Base-by-base conservation (phyloP, 257 asterid species). In the Ocimum tenuiflorum region DNA sequence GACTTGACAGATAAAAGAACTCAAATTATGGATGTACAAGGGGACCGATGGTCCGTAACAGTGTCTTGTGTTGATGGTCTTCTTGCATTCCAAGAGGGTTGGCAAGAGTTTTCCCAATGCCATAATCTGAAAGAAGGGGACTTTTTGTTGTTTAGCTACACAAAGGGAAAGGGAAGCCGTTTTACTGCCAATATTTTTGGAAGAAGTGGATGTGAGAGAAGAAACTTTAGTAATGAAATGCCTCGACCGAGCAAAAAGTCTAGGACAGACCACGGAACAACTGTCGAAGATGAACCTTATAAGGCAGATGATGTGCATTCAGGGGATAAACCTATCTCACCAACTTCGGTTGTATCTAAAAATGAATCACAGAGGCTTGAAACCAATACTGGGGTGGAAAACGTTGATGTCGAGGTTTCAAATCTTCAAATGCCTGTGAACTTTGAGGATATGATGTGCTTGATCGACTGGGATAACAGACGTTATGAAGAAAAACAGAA, bases 81-180 rank as follows among this genome's bases (percentile, higher is more conserved):
- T 8, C 73, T 86, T 13, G 84, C 89, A 41, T 78, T 91, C 55
- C 43, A 56, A 2, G 49, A 77, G 64, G 97, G 96, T 6, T 91
- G 97, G 97, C 41, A 2, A 29, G 27, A 63, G 55, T 91, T 88
- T 69, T 75, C 61, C 14, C 23, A 7, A 7, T 82, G 71, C 63
- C 87, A 85, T 64, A 59, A 51, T 52, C 73, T 88, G 7, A 63
- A 63, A 66, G 11, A 1, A 6, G 95, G 97, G 14, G 67, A 86
- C 23, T 0, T 76, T 4, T 39, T 91, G 63, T 9, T 74, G 3
- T 82, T 91, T 65, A 36, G 72, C 52, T 81, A 70, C 49, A 39
- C 65, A 33, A 43, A 35, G 29, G 78, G 53, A 33, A 43, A 35
- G 29, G 78, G 53, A 8, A 45, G 75, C 18, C 85, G 79, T 72